A percentile compares a stretch with the other conserved stretches of the same genome.
Evolutionary conservation across 2,329 filamentous ascomycete species (phyloP).

Genomic region (Mycosphaerella sp.): DNA sequence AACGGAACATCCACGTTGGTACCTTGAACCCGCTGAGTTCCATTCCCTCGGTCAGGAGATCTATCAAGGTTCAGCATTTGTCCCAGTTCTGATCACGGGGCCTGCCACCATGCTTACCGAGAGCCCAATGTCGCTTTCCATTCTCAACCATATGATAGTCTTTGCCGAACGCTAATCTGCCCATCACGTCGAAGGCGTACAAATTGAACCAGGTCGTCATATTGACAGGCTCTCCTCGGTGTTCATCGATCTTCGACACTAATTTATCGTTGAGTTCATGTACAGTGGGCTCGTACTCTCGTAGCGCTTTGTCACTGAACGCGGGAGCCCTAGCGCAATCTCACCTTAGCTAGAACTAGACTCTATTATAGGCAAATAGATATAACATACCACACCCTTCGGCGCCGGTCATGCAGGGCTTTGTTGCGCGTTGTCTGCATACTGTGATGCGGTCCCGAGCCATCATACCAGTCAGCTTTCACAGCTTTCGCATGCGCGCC

Average conservation of each 20-base stretch:
- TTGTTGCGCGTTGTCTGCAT: constrained; percentile 38
- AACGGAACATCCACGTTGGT: constrained; percentile 34
- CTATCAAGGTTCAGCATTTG: neutral
- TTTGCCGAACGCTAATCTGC: constrained; percentile 40
- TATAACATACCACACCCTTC: constrained; percentile 33
- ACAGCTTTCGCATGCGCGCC: constrained; percentile 35
- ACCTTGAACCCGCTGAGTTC: constrained; percentile 21
- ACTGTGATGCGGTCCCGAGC: constrained; percentile 31
- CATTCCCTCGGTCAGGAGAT: constrained; percentile 35
- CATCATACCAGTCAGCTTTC: constrained; percentile 41
- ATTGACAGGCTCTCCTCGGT: constrained; percentile 31
- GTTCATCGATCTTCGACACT: constrained; percentile 27
- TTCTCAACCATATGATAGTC: constrained; percentile 38
- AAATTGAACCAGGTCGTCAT: constrained; percentile 39
- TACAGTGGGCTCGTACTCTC: constrained; percentile 39
- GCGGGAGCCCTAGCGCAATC: constrained; percentile 29
- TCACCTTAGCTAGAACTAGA: no score
- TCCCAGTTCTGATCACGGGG: neutral
- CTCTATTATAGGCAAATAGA: no score
- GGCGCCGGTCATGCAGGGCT: constrained; percentile 36
- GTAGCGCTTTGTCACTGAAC: constrained; percentile 39
- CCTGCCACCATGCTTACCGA: constrained; percentile 12
- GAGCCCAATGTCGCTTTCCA: constrained; percentile 33
- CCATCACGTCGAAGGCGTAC: constrained; percentile 44
- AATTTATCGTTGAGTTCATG: constrained; percentile 35